Percentiles rank a stretch among this genome's conserved stretches.
Conservation (phyloP, 2,329 filamentous ascomycete species). For the Fusarium sp. region DNA sequence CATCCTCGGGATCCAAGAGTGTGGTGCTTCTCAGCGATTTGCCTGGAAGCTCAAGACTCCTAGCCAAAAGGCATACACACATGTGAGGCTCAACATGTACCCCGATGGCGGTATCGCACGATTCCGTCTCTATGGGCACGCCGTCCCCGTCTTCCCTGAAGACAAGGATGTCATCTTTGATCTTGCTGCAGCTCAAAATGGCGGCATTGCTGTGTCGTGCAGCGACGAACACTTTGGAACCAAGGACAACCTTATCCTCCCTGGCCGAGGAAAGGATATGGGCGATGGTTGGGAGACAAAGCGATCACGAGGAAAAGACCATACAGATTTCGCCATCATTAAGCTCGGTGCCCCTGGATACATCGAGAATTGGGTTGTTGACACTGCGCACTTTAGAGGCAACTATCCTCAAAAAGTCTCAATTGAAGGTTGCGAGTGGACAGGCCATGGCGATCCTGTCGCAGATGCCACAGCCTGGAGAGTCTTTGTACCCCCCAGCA, state of each 20-base stretch:
- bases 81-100: slow-evolving; percentile 85
- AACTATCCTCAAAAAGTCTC: slow-evolving; percentile 84
- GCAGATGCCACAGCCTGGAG: slow-evolving; percentile 70
- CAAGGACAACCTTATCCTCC: slow-evolving; percentile 82
- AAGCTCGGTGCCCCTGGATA: slow-evolving; percentile 73
- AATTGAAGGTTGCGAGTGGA: slow-evolving; percentile 70
- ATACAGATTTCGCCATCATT: slow-evolving; percentile 85
- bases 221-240: slow-evolving; percentile 87
- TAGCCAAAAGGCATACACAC: slow-evolving; percentile 76
- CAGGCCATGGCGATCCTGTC: slow-evolving; percentile 62
- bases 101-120: slow-evolving; percentile 85
- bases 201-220: slow-evolving; percentile 78
- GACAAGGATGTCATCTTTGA: slow-evolving; percentile 74
- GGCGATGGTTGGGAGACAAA: slow-evolving; percentile 90
- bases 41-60: slow-evolving; percentile 73
- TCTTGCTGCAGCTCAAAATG: slow-evolving; percentile 81
- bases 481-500: slow-evolving; percentile 72
- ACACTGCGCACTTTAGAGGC: slow-evolving; percentile 85
- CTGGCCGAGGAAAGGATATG: slow-evolving; percentile 84
- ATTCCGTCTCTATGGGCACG: slow-evolving; percentile 80
- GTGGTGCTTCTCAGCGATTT: slow-evolving; percentile 78
- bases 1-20: slow-evolving; percentile 75
- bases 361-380: slow-evolving; percentile 75
- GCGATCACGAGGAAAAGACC: slow-evolving; percentile 74
- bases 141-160: slow-evolving; percentile 78